Conservation (phyloP, 305 asterid genomes). For the Rubia tinctorum region DNA sequence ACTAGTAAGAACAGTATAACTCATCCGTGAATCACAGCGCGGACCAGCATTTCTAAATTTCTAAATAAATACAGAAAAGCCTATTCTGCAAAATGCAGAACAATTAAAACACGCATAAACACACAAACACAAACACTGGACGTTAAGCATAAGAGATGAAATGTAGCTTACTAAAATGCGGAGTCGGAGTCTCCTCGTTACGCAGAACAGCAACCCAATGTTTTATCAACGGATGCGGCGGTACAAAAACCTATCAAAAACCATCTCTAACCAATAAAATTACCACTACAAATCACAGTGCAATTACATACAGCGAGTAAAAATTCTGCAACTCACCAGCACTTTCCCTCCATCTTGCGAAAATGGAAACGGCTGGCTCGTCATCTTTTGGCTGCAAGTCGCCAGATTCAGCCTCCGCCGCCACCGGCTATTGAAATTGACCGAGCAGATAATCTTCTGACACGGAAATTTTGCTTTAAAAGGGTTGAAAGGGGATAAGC, state of each 20-base stretch:
- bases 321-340: conserved; percentile 14
- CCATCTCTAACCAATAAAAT: conserved; percentile 7
- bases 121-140: background rate
- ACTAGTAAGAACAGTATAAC: background rate
- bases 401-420: background rate
- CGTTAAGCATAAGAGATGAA: background rate
- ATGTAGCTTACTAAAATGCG: conserved; percentile 38
- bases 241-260: conserved; percentile 70
- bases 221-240: conserved; percentile 92
- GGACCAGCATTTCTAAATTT: background rate
- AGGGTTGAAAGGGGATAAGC: background rate
- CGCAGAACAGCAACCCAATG: conserved; percentile 98
- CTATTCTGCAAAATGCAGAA: background rate
- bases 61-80: background rate
- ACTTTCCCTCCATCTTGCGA: conserved; percentile 19
- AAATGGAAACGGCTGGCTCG: conserved; percentile 16
- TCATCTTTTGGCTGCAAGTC: conserved; percentile 13
- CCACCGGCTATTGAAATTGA: background rate
- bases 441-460: background rate
- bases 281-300: conserved; percentile 1
- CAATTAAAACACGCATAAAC: background rate
- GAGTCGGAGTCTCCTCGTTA: conserved; percentile 80
- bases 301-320: background rate
- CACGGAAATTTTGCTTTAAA: background rate
- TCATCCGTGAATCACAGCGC: too few relatives aligned